Evolutionary conservation across 345 rosid species (phyloP).

Genomic region (Brassica cretica): DNA sequence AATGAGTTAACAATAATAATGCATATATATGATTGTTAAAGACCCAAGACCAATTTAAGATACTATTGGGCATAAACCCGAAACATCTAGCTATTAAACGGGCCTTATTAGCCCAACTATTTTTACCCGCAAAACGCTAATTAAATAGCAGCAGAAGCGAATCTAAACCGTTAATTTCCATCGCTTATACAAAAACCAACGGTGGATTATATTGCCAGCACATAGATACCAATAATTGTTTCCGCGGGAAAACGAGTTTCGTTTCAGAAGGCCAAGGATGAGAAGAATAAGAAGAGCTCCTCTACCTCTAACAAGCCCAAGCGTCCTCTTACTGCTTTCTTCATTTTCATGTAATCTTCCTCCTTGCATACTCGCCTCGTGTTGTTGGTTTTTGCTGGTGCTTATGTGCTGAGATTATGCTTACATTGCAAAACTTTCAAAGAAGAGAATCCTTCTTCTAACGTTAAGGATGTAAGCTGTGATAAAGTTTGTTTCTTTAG

Average conservation of each 20-base stretch:
- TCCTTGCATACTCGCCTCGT: slow-evolving; percentile 62
- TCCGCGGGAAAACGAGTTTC: too few relatives aligned
- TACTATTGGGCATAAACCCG: too few relatives aligned
- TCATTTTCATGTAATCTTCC: slow-evolving; percentile 64
- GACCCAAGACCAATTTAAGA: too few relatives aligned
- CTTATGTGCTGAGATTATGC: too few relatives aligned
- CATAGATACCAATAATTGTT: not conserved
- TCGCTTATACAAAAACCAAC: not conserved
- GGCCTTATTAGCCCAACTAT: not conserved
- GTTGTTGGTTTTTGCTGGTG: too few relatives aligned
- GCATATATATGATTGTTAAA: too few relatives aligned
- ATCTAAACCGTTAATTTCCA: slow-evolving; percentile 4
- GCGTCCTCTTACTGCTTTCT: slow-evolving; percentile 85
- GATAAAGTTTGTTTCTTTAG: too few relatives aligned
- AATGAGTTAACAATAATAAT: too few relatives aligned
- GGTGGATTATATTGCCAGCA: not conserved
- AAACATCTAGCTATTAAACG: too few relatives aligned
- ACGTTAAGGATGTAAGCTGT: slow-evolving; percentile 58
- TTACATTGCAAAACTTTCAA: slow-evolving; percentile 46
- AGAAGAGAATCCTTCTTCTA: slow-evolving; percentile 58
- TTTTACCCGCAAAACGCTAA: too few relatives aligned
- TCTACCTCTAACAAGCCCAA: slow-evolving; percentile 51
- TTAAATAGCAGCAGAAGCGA: not conserved
- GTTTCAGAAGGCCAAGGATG: slow-evolving; percentile 33
- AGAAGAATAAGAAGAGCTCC: slow-evolving; percentile 37